Evolutionary conservation across 2,329 filamentous ascomycete species (phyloP).

Genomic region (Lachnellula hyalina): DNA sequence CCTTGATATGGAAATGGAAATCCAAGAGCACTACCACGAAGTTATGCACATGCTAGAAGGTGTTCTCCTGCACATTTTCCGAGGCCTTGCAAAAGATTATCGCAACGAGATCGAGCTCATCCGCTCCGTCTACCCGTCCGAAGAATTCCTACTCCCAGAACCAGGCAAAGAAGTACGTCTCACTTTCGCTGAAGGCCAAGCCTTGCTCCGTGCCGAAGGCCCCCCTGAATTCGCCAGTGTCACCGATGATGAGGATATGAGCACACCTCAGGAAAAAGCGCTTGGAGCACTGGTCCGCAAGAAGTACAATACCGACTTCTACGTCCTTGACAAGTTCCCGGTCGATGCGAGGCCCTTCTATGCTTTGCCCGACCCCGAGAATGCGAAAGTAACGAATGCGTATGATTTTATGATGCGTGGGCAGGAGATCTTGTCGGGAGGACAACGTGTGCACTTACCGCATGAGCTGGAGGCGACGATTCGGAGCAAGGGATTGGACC

Average conservation of each 20-base stretch:
- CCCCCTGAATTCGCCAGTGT: conserved; percentile 62
- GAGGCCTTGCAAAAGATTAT: conserved; percentile 57
- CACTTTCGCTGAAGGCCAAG: conserved; percentile 72
- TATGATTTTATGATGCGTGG: conserved; percentile 87
- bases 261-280: conserved; percentile 79
- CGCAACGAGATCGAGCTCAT: conserved; percentile 67
- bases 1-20: conserved; percentile 87
- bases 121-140: conserved; percentile 68
- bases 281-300: conserved; percentile 79
- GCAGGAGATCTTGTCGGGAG: conserved; percentile 88
- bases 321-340: conserved; percentile 95
- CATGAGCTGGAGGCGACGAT: conserved; percentile 72
- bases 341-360: conserved; percentile 86
- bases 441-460: conserved; percentile 84
- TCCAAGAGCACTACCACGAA: conserved; percentile 72
- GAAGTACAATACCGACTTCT: conserved; percentile 94
- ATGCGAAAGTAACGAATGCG: conserved; percentile 60
- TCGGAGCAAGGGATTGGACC: conserved; percentile 74
- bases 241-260: conserved; percentile 72
- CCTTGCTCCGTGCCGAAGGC: conserved; percentile 70
- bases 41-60: conserved; percentile 67
- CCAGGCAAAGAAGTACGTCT: conserved; percentile 70
- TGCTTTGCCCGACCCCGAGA: conserved; percentile 70
- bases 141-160: conserved; percentile 70
- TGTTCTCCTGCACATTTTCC: conserved; percentile 74